Percentiles rank a stretch among this genome's conserved stretches.
These are phyloP conservation scores for Catharanthus roseus DNA, from an alignment of 257 asterid genomes.

Conservation along the genomic window DNA sequence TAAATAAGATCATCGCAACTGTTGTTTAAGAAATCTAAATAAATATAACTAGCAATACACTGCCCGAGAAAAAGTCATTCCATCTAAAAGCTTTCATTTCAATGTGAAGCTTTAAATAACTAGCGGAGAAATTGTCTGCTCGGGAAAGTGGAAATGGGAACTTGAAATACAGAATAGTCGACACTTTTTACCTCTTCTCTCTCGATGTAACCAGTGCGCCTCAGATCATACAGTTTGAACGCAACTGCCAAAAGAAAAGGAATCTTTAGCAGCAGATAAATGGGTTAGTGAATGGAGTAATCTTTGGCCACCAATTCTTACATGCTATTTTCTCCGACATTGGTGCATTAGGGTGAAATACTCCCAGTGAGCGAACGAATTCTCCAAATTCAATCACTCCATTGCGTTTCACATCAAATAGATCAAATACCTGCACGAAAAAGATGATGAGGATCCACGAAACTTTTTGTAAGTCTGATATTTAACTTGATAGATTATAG, in stretches of 20 bases:
- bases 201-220: constrained; percentile 79
- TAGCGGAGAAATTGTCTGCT: background rate
- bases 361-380: constrained; percentile 70
- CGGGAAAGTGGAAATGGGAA: background rate
- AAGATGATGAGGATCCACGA: background rate
- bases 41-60: background rate
- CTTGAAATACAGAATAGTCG: background rate
- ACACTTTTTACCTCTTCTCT: constrained; percentile 56
- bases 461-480: background rate
- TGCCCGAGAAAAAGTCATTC: background rate
- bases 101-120: background rate
- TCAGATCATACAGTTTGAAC: constrained; percentile 68
- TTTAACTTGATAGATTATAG: background rate
- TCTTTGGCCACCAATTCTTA: constrained; percentile 21
- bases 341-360: constrained; percentile 81
- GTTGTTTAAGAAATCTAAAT: background rate
- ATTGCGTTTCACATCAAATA: constrained; percentile 68
- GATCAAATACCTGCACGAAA: constrained; percentile 57
- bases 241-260: constrained; percentile 59
- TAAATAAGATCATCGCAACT: background rate
- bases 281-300: background rate
- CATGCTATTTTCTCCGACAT: constrained; percentile 57
- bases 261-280: constrained; percentile 6
- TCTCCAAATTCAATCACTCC: constrained; percentile 95
- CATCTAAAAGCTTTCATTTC: background rate